Base-by-base conservation (phyloP, 2,329 filamentous ascomycete genomes). In the Amylocarpus encephaloides region DNA sequence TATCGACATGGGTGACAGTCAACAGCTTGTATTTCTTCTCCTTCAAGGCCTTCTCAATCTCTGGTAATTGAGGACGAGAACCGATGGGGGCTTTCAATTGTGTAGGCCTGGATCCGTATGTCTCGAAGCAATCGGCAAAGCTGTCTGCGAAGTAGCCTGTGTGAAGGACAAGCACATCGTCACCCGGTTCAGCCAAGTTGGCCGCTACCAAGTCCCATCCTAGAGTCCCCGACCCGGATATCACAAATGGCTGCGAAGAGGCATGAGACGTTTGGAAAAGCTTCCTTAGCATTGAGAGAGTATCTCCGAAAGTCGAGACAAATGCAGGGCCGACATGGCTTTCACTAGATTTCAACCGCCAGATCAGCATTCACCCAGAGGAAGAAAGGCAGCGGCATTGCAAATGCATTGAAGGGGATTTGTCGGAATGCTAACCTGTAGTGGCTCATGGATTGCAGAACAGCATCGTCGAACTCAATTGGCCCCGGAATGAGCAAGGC, bases 401-500 rank as follows among this genome's bases (percentile, higher is more conserved):
- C 34, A 29, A 6, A 36, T 34, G 36, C 10, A n/a, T 19, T 5
- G 18, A 33, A 42, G 22, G 16, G 13, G 22, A 7, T 4, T 26
- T 26, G 7, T 26, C 4, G n/a, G 11, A 34, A 12, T 32, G 59
- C 72, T 64, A 74, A 89, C 86, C 87, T 92, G 74, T 86, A 95
- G 72, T 95, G 90, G 75, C 86, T 85, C 92, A 96, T 96, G 54
- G 90, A 88, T 70, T 91, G 81, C 46, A 96, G 82, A 54, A 97
- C 92, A 43, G 84, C 90, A 92, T 97, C 92, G 69, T 96, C 92
- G 67, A 96, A 96, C 74, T 97, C 92, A 70, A 97, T 95, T 65
- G 93, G 93, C 57, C 93, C 93, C 44, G 93, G 93, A 66, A 98
- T 97, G 72, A 98, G 82, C 71, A 98, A 77, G 49, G 92, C 85